Conservation (phyloP, 2,329 filamentous ascomycete genomes). For the Bisporella sp. region DNA sequence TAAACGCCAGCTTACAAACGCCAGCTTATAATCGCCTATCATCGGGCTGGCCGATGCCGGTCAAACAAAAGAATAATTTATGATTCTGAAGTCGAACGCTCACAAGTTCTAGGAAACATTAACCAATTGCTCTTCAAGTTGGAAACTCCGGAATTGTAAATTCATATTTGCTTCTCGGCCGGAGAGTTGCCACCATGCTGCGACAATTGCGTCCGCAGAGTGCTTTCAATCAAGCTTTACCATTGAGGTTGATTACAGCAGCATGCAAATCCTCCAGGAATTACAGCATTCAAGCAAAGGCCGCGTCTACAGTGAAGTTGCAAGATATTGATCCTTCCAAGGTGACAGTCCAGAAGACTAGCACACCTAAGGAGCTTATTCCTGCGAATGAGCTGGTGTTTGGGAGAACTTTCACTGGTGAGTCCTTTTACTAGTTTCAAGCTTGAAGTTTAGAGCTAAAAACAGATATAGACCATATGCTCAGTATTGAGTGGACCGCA, state of each 20-base stretch:
- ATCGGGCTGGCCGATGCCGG: too few species aligned
- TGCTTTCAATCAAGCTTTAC: constrained; percentile 25
- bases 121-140: too few species aligned
- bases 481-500: constrained; percentile 88
- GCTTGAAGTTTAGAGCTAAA: constrained; percentile 1
- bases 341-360: constrained; percentile 68
- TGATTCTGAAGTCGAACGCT: too few species aligned
- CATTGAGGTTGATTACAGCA: constrained; percentile 28
- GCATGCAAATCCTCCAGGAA: constrained; percentile 26
- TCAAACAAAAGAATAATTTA: too few species aligned
- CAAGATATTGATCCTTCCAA: constrained; percentile 70
- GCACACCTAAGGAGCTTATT: constrained; percentile 64
- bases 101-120: too few species aligned
- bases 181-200: constrained; percentile 34
- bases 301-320: constrained; percentile 35
- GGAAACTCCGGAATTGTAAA: too few species aligned
- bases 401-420: constrained; percentile 85
- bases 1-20: too few species aligned
- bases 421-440: constrained; percentile 8
- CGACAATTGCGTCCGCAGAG: constrained; percentile 37
- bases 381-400: constrained; percentile 82
- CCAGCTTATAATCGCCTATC: too few species aligned
- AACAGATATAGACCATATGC: constrained; percentile 77
- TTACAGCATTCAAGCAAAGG: constrained; percentile 43
- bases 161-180: too few species aligned